These are phyloP conservation scores for Quercus lobata DNA, from an alignment of 331 rosid genomes.

Conservation along the genomic window DNA sequence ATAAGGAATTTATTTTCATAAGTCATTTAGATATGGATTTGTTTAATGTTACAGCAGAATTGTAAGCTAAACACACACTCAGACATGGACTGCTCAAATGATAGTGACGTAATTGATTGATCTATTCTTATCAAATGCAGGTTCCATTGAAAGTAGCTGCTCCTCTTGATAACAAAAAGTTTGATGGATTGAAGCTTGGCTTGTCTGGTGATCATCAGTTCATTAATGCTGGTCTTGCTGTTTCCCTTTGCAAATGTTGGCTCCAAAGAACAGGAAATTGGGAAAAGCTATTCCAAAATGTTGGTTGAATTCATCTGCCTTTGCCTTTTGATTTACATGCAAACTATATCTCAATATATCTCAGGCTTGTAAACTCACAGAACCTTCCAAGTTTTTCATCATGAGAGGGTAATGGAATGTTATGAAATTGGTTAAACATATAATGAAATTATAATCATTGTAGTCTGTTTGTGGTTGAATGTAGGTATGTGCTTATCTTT, in stretches of 20 bases:
- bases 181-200: constrained; percentile 53
- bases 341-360: neutral
- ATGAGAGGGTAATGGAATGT: neutral
- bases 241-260: constrained; percentile 73
- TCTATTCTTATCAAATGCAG: constrained; percentile 37
- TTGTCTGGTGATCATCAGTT: constrained; percentile 70
- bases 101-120: constrained; percentile 14
- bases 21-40: neutral
- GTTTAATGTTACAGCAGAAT: neutral
- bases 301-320: constrained; percentile 27
- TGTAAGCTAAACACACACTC: neutral
- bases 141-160: constrained; percentile 49
- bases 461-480: neutral
- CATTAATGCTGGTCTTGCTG: constrained; percentile 73
- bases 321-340: neutral
- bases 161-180: constrained; percentile 40
- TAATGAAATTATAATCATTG: neutral
- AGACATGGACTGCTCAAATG: neutral
- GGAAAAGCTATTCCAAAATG: constrained; percentile 42
- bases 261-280: constrained; percentile 77
- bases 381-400: neutral
- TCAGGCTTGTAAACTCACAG: neutral
- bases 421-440: neutral
- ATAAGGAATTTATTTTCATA: neutral
- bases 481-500: neutral